Percentiles rank a stretch among this genome's conserved stretches.
phyloP scores from a whole-genome alignment of 768 basidiomycete genomes.

The Psilocybe sp. region DNA sequence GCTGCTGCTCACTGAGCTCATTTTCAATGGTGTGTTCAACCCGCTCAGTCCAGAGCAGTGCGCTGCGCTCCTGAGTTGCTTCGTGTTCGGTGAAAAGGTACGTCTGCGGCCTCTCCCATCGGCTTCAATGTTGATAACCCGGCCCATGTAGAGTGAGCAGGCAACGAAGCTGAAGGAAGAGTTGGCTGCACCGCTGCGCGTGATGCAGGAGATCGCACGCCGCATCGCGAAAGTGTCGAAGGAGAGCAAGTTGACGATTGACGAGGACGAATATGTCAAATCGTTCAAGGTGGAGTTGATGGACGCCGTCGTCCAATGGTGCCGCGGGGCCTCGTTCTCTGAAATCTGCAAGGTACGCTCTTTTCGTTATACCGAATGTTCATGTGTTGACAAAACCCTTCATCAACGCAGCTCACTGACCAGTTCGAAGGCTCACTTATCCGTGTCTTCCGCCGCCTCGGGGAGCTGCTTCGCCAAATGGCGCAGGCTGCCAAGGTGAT shows the following conservation, averaged over 20 bases:
- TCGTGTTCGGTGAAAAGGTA: conserved; percentile 97
- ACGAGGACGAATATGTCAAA: conserved; percentile 92
- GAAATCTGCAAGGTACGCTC: conserved; percentile 88
- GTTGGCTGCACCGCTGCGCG: conserved; percentile 84
- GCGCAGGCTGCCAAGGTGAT: conserved; percentile 93
- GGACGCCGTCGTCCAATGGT: conserved; percentile 98
- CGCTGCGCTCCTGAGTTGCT: conserved; percentile 93
- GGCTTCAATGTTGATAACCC: background rate
- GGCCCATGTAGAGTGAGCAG: conserved; percentile 69
- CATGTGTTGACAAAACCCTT: background rate
- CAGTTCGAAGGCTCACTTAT: conserved; percentile 97
- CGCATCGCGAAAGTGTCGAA: conserved; percentile 96
- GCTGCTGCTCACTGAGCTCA: conserved; percentile 90
- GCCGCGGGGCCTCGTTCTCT: conserved; percentile 93
- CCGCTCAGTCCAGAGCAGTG: conserved; percentile 86
- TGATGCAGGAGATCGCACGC: conserved; percentile 93
- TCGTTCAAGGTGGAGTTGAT: conserved; percentile 99
- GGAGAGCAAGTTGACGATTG: conserved; percentile 85
- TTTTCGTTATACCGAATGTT: background rate
- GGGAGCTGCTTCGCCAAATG: conserved; percentile 97
- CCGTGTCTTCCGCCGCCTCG: conserved; percentile 90
- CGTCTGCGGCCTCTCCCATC: background rate
- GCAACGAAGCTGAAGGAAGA: conserved; percentile 87
- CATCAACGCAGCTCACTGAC: conserved; percentile 72
- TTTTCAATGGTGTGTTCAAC: conserved; percentile 98